Evolutionary conservation across 768 basidiomycete genomes (phyloP), one percentile per base, ranked within the genome.

Genomic region (Mycena amicta): DNA sequence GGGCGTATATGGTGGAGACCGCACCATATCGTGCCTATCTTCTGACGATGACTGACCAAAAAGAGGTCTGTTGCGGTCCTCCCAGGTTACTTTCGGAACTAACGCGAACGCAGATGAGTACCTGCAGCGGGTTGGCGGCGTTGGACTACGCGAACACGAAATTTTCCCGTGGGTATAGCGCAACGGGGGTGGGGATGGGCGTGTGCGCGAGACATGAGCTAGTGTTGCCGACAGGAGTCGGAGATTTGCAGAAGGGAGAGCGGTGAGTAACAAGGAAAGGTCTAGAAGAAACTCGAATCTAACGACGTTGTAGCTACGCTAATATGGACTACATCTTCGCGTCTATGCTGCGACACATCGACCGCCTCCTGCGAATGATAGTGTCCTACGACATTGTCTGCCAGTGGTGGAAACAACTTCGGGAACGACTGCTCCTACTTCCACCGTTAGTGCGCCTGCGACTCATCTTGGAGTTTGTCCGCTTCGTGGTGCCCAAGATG

Each of bases 211-310:
- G 57, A 4, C 67, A 71, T 47, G 58, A 68, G n/a, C 15, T 69
- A 30, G 47, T 68, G 20, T 53, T 50, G 6, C 66, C 65, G 6
- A 58, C 53, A 13, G 63, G 67, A 4, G 54, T 69, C 39, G 70
- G 68, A 0, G 72, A 74, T 57, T 52, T 74, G 1, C 66, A 70
- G 50, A 70, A 65, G 47, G 70, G 71, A 5, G 72, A 72, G 56
- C 51, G 67, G 74, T 72, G n/a, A n/a, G n/a, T n/a, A n/a, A 60
- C n/a, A n/a, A n/a, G n/a, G n/a, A n/a, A n/a, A n/a, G n/a, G n/a
- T n/a, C n/a, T n/a, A 12, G 67, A 58, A 6, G 20, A 6, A 8
- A 8, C 43, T 8, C 6, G 43, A 45, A 6, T 15, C 20, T 8
- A 23, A 23, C n/a, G n/a, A n/a, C n/a, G 43, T 23, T 45, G 57